Evolutionary conservation across 441 rosid genomes (phyloP), one percentile per base, ranked within the genome.

Genomic region (Populus hybrid): DNA sequence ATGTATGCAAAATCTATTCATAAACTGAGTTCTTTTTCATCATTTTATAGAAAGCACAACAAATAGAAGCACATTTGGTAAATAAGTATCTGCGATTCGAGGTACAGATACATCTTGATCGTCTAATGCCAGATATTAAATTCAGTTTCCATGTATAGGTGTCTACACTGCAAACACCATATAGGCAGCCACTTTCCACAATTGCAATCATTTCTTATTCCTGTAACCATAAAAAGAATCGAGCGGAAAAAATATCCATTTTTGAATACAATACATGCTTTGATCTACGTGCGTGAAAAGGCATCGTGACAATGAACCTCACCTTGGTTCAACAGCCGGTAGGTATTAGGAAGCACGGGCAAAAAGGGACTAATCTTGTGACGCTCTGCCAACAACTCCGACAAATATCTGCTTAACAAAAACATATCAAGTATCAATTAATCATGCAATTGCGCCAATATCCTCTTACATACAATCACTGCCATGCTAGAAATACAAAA

Each of bases 281-380:
- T 14, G 20, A 63, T 63, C 67, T 24, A 63, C 24, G 30, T 10
- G 14, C 26, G 4, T 63, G 67, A 63, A 63, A 63, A n/a, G 67
- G 21, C 26, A 12, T 10, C 50, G 4, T 73, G 2, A 34, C 8
- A 28, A 63, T 2, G 75, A 87, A 50, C 79, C 92, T 87, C 73
- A 93, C 99, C 97, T 84, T 96, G 96, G 82, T 80, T 94, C 81
- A 94, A 82, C 85, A 96, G 80, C 24, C 93, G 89, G 84, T 74
- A 85, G 20, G 87, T 83, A 79, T 83, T 76, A 34, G 96, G 97
- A 42, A 96, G 84, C 76, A 96, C 92, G 8, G 92, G 89, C 84
- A 88, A n/a, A 77, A 96, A 93, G 20, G 97, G 97, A 83, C 67
- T 84, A 32, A 94, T 85, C 86, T 96, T 96, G 77, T 85, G 87